Conservation (phyloP, 495 filamentous ascomycete genomes). For the Penicillium cosmopolitanum region DNA sequence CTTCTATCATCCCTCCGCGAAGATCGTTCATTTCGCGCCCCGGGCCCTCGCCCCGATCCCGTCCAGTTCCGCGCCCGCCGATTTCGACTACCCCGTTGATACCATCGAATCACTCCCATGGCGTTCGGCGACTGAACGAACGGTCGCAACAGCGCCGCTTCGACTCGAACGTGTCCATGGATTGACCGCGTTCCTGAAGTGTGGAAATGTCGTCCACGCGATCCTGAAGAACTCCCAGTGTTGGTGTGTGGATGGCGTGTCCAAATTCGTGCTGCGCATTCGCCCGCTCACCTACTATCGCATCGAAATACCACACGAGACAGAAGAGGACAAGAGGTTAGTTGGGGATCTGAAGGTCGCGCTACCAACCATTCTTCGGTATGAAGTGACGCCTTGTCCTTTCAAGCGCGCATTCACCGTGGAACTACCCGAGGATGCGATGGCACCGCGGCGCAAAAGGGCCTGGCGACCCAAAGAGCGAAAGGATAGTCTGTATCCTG, state of each 20-base stretch:
- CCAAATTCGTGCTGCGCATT: conserved; percentile 81
- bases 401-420: conserved; percentile 78
- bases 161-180: conserved; percentile 80
- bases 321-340: conserved; percentile 58
- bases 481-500: conserved; percentile 42
- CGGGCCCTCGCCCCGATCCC: conserved; percentile 44
- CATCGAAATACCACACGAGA: conserved; percentile 75
- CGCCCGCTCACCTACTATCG: conserved; percentile 82
- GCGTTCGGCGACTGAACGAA: conserved; percentile 76
- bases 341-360: conserved; percentile 69
- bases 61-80: conserved; percentile 43
- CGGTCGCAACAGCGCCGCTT: conserved; percentile 77
- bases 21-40: conserved; percentile 66
- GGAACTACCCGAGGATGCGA: conserved; percentile 69
- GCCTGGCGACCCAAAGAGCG: conserved; percentile 69
- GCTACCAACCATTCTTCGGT: conserved; percentile 72
- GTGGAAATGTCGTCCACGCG: conserved; percentile 75
- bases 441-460: conserved; percentile 65
- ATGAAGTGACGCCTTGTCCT: conserved; percentile 86
- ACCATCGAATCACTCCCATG: conserved; percentile 65
- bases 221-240: conserved; percentile 87
- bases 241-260: conserved; percentile 87
- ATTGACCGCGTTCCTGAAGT: conserved; percentile 83
- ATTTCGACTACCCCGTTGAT: conserved; percentile 54
- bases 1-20: conserved; percentile 67